These are phyloP conservation scores for Trichoderma guizhouense DNA, from an alignment of 2,329 filamentous ascomycete species.

Conservation along the genomic window DNA sequence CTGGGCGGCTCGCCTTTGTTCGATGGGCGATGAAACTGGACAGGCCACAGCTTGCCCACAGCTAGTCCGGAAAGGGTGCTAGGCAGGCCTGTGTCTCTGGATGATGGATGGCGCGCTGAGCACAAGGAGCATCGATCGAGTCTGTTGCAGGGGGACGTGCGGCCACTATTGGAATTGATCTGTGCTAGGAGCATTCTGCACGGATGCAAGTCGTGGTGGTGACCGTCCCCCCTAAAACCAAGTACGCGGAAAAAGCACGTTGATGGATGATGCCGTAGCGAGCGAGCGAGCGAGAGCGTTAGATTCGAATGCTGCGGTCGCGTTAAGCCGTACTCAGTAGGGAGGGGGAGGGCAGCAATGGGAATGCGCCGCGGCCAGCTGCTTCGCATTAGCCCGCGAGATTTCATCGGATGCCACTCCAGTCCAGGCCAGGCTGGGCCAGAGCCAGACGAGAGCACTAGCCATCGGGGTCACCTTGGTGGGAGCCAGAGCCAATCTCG, in stretches of 20 bases:
- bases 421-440: background rate
- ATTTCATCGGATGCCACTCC: background rate
- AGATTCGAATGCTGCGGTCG: background rate
- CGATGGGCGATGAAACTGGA: conserved; percentile 8
- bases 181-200: background rate
- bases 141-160: background rate
- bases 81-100: background rate
- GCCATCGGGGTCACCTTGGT: background rate
- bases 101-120: background rate
- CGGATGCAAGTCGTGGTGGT: background rate
- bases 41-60: background rate
- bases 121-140: background rate
- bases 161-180: background rate
- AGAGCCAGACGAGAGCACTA: background rate
- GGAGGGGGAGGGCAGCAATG: background rate
- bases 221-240: background rate
- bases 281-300: background rate
- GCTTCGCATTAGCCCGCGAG: background rate
- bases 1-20: background rate
- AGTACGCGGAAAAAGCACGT: background rate
- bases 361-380: background rate
- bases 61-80: background rate
- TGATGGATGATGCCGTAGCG: background rate
- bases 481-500: background rate
- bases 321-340: background rate